Base-by-base conservation (phyloP, 1,284 basidiomycete genomes). In the Schizophyllum commune region DNA sequence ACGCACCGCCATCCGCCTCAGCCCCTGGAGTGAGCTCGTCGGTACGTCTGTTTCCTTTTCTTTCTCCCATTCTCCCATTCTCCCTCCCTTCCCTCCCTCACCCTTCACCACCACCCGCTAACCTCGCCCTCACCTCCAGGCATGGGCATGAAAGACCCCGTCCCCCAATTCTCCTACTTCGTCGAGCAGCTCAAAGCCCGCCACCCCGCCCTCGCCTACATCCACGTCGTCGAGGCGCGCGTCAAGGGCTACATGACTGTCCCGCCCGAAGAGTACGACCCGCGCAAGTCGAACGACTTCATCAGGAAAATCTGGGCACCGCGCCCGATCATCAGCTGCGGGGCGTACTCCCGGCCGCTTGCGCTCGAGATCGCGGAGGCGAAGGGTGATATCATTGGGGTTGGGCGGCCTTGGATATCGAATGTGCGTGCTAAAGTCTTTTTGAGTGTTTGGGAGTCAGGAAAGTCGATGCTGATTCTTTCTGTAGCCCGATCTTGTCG, bases 221-320 rank as follows among this genome's bases (percentile, higher is more conserved):
- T 86, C n/a, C 86, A 89, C 67, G 71, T 80, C 52, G 71, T 83
- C 32, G 84, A 86, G 66, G 73, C 80, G 1, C 72, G 77, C 15
- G 53, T 32, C 11, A 55, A 55, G 27, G 53, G 53, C 2, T 17
- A 13, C 15, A 32, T 21, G 27, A 32, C 27, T 3, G 39, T 47
- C 13, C 39, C 39, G 9, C 53, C 27, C 11, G 53, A 55, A 13
- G 53, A 55, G 13, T 55, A 21, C 20, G 27, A 32, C 27, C 20
- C 20, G 4, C 13, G 11, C 2, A 55, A 21, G 53, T 55, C 53
- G 4, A 79, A 76, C 63, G 70, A 77, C 60, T 71, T 73, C 61
- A 66, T 71, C 55, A 67, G 73, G 22, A 60, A 72, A n/a, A 74
- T 75, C 21, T 77, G 75, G 75, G 27, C 53, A 4, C 27, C 19